A percentile compares a stretch with the other conserved stretches of the same genome.
Evolutionary conservation across 805 yeast genomes (phyloP).

Genomic region (Myxozyma sirexii): DNA sequence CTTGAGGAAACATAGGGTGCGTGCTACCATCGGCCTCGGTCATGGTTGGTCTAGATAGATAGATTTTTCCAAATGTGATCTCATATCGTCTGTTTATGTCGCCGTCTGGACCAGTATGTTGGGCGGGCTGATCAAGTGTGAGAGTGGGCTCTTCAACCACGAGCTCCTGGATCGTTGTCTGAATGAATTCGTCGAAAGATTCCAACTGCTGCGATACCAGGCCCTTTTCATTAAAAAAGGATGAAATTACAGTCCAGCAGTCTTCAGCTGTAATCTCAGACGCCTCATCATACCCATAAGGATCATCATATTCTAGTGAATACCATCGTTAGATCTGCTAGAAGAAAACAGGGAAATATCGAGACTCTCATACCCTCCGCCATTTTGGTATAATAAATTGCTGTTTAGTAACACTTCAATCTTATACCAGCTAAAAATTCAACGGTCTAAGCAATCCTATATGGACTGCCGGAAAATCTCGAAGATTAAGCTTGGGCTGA

Average conservation of each 20-base stretch:
- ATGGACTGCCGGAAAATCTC: slow-evolving; percentile 14
- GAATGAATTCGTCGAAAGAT: slow-evolving; percentile 97
- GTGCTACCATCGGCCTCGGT: slow-evolving; percentile 99
- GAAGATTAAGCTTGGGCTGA: background rate
- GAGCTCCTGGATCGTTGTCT: slow-evolving; percentile 93
- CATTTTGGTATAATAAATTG: slow-evolving; percentile 14
- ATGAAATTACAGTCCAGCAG: slow-evolving; percentile 97
- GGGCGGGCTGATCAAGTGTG: slow-evolving; percentile 97
- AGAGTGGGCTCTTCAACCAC: slow-evolving; percentile 94
- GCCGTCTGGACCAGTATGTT: slow-evolving; percentile 86
- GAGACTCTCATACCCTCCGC: slow-evolving; percentile 20
- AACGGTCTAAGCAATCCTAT: slow-evolving; percentile 14
- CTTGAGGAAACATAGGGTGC: slow-evolving; percentile 97
- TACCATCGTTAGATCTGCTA: background rate
- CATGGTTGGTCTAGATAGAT: slow-evolving; percentile 94
- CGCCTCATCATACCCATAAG: slow-evolving; percentile 70
- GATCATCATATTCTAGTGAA: slow-evolving; percentile 48
- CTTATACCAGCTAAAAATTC: background rate
- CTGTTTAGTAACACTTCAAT: background rate
- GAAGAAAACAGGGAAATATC: background rate
- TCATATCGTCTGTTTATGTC: slow-evolving; percentile 90
- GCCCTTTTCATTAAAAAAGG: slow-evolving; percentile 95
- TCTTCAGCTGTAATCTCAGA: slow-evolving; percentile 92
- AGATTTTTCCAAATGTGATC: slow-evolving; percentile 96
- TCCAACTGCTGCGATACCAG: slow-evolving; percentile 97